Percentiles rank a stretch among this genome's conserved stretches.
Evolutionary conservation across 108 stramenopile genomes (phyloP).

Genomic region (Cyclotella sp.): DNA sequence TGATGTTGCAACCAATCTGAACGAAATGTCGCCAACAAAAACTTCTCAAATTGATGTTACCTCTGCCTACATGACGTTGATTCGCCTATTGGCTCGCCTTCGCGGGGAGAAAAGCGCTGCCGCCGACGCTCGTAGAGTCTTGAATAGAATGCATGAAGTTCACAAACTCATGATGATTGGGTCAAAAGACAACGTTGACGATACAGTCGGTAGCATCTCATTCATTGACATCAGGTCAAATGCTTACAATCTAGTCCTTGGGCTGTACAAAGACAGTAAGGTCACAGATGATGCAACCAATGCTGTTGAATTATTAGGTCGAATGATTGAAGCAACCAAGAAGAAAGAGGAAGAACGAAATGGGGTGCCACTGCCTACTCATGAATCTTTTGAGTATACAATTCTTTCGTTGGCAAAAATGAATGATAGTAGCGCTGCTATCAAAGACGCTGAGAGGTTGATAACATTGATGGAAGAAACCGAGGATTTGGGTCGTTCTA

Average conservation of each 20-base stretch:
- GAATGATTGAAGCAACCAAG: slow-evolving; percentile 47
- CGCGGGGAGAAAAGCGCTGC: slow-evolving; percentile 40
- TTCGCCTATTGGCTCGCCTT: slow-evolving; percentile 39
- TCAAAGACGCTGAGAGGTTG: slow-evolving; percentile 38
- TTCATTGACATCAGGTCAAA: slow-evolving; percentile 49
- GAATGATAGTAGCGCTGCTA: slow-evolving; percentile 22
- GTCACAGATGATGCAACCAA: slow-evolving; percentile 30
- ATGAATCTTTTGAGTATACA: slow-evolving; percentile 50
- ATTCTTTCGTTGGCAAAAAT: slow-evolving; percentile 41
- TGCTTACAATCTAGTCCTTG: slow-evolving; percentile 49
- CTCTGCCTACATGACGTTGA: slow-evolving; percentile 46
- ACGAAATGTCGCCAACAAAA: neutral
- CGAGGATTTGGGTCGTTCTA: slow-evolving; percentile 38
- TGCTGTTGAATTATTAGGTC: slow-evolving; percentile 43
- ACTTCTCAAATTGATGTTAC: slow-evolving; percentile 48
- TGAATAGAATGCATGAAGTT: slow-evolving; percentile 48
- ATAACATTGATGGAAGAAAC: slow-evolving; percentile 42
- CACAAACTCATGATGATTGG: slow-evolving; percentile 24
- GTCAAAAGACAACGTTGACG: slow-evolving; percentile 14
- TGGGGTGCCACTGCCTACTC: slow-evolving; percentile 47
- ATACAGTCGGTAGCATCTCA: slow-evolving; percentile 18
- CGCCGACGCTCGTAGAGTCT: slow-evolving; percentile 35
- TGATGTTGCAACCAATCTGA: neutral
- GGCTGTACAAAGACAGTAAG: slow-evolving; percentile 47
- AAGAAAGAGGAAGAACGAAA: slow-evolving; percentile 18